Conservation (phyloP, 148 eudicot species). For the Mesembryanthemum crystallinum region DNA sequence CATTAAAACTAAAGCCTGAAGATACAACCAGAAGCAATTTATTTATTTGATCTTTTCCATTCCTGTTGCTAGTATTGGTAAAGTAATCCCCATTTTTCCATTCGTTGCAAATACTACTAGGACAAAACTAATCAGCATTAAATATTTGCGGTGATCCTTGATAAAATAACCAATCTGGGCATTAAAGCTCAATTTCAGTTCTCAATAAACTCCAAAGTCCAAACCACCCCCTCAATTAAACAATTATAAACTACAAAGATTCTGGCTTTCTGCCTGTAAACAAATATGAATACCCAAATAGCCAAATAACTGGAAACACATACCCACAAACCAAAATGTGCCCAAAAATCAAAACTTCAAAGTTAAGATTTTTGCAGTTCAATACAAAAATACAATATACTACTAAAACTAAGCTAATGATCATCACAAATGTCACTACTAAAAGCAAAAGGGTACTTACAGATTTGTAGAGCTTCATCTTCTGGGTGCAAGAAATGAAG, state of each 20-base stretch:
- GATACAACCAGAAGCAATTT: no score
- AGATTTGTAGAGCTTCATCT: conserved; percentile 32
- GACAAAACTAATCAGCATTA: no score
- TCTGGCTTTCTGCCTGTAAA: no score
- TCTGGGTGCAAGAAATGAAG: background rate
- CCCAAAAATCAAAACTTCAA: background rate
- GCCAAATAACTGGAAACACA: no score
- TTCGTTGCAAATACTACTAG: no score
- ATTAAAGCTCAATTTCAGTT: background rate
- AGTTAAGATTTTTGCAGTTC: background rate
- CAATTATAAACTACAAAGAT: background rate
- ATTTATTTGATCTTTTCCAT: no score
- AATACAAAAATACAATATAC: background rate
- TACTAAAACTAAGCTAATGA: background rate
- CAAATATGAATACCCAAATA: no score
- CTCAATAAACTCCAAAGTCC: background rate
- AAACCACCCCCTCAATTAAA: background rate
- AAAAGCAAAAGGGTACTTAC: conserved; percentile 20
- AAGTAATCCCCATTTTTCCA: no score
- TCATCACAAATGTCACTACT: background rate
- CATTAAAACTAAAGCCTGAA: no score
- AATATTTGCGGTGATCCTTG: no score
- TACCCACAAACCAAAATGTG: background rate
- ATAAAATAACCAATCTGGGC: background rate
- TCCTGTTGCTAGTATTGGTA: no score